Percentiles rank a stretch among this genome's conserved stretches.
Evolutionary conservation across 306 rosid species (phyloP).

Genomic region (Vigna trinervia): DNA sequence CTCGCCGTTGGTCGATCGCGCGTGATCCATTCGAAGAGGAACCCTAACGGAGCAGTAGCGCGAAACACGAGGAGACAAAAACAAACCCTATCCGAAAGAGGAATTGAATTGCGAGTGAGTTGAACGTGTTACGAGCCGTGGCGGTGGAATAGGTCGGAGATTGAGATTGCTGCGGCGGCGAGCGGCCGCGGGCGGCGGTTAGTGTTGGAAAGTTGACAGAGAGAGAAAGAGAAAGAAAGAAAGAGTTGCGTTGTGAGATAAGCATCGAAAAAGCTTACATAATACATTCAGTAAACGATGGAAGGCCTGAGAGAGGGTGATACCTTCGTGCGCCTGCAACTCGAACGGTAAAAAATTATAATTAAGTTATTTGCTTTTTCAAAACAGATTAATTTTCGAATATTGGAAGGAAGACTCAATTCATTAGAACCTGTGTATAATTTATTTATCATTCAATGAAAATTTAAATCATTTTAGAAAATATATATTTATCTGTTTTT

Average conservation of each 20-base stretch:
- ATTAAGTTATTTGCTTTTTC: neutral
- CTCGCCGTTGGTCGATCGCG: constrained; percentile 64
- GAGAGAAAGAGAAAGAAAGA: neutral
- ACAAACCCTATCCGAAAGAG: constrained; percentile 5
- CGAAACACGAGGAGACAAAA: neutral
- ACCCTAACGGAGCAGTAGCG: neutral
- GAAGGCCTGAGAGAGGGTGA: neutral
- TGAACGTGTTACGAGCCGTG: too few relatives aligned
- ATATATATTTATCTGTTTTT: too few relatives aligned
- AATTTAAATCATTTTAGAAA: too few relatives aligned
- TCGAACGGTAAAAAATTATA: constrained; percentile 4
- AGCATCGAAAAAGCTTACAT: constrained; percentile 21
- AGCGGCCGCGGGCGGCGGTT: neutral
- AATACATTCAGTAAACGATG: constrained; percentile 9
- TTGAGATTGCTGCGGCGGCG: neutral
- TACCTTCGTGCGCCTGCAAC: constrained; percentile 17
- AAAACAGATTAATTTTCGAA: neutral
- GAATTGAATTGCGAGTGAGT: constrained; percentile 3
- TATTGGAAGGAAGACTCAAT: neutral
- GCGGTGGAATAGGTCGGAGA: neutral
- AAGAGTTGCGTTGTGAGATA: neutral
- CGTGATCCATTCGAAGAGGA: constrained; percentile 53
- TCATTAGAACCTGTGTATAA: neutral
- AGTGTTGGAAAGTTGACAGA: neutral
- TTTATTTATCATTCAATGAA: too few relatives aligned